Evolutionary conservation across 805 yeast species (phyloP), one percentile per base, ranked within the genome.

Genomic region (Saccharomycopsis sp.): DNA sequence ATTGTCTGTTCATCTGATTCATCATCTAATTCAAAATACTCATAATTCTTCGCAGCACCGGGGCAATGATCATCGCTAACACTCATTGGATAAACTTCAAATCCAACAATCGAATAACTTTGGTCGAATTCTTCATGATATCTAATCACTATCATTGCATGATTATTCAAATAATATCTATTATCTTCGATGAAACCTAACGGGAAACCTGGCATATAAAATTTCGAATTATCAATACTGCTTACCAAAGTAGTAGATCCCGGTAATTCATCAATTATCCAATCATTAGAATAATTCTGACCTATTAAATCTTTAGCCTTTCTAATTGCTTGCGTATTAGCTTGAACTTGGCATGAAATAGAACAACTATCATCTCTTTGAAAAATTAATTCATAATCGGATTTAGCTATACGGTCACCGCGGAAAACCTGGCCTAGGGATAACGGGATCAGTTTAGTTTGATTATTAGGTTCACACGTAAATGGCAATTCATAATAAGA

Each of bases 41-140:
- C 66, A 58, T 68, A 81, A 7, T 29, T 24, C 51, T 74, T 79
- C 6, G 80, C 68, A 3, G 83, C 79, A 9, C 88, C 89, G 1
- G 95, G 94, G 60, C 96, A 87, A 41, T 70, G 59, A 8, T 26
- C 38, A 71, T 77, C 65, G 35, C 72, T 65, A 9, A 84, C 89
- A 43, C 93, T 82, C 58, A 77, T 81, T 8, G 96, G 96, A 58
- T 87, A 87, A 11, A 86, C 85, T 63, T 87, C 96, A 54, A 88
- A 84, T 0, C 95, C 96, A 16, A 87, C 95, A 54, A 87, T 85
- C 2, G 85, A 70, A 51, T 71, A 67, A 40, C 64, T 60, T 40
- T 58, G 61, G 26, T 67, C 63, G 57, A 67, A 60, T 48, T 72
- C 67, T 40, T 65, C 64, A 53, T 85, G 82, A 63, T 77, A 84